Base-by-base conservation (phyloP, 495 filamentous ascomycete species). In the Aspergillus hancockii region DNA sequence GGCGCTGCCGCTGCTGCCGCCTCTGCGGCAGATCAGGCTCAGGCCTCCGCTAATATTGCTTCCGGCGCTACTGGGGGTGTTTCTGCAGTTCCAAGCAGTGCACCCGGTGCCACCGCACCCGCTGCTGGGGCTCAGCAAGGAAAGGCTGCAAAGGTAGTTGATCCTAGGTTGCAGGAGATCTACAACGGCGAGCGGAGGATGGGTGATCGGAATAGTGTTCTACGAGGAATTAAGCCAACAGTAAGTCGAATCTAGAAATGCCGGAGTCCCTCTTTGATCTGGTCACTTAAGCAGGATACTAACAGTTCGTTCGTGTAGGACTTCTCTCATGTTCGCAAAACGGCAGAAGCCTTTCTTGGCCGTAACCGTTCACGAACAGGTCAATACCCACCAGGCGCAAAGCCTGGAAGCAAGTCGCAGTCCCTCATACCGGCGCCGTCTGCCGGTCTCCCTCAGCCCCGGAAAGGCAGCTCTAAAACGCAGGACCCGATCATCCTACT, bases 401-500 rank as follows among this genome's bases (percentile, higher is more conserved):
- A 78, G 69, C 69, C 75, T 25, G 72, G 74, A 60, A 72, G 60
- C 50, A 78, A 77, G 61, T 61, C 62, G 52, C 67, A 69, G 30
- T 60, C 75, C 23, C 67, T 62, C 61, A 67, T 67, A 22, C 79
- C 67, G 45, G 68, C 74, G n/a, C 77, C 74, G 6, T 79, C 77
- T 14, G 75, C 75, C 1, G 77, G 75, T 0, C 69, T 79, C 14
- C 67, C 75, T 2, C 62, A 74, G 51, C 58, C 71, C 10, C 68
- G 67, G 31, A 72, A 74, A 21, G 79, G 83, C 65, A 83, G 82
- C 56, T 73, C 81, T 55, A 72, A 73, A 67, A 82, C 83, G 14
- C 86, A 91, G 51, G 92, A 98, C 68, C 95, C 95, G 21, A 99
- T 99, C 74, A 97, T 99, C 76, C 85, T 99, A 14, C 88, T 99